Conservation (phyloP, 805 yeast species). For the Starmerella floris region DNA sequence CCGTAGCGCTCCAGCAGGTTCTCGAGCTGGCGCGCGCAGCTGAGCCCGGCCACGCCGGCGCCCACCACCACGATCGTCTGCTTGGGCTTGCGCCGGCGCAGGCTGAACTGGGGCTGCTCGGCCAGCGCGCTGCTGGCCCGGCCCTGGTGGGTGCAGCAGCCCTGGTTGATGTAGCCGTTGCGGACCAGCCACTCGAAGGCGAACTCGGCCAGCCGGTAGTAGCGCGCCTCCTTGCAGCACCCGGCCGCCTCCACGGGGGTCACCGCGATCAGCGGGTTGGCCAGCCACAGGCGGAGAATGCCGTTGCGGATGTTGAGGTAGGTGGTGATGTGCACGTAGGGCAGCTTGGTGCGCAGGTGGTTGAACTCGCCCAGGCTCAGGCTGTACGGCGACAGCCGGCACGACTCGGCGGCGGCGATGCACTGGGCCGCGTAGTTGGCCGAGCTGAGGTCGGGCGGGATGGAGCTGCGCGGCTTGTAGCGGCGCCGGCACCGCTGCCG, state of each 20-base stretch:
- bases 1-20: slow-evolving; percentile 37
- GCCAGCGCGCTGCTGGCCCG: slow-evolving; percentile 1
- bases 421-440: slow-evolving; percentile 30
- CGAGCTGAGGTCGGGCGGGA: slow-evolving; percentile 29
- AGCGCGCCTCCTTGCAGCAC: slow-evolving; percentile 30
- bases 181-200: slow-evolving; percentile 34
- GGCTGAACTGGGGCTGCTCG: slow-evolving; percentile 15
- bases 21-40: slow-evolving; percentile 88
- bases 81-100: slow-evolving; percentile 25
- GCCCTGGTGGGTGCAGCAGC: slow-evolving; percentile 23
- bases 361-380: slow-evolving; percentile 29
- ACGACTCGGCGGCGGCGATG: slow-evolving; percentile 31
- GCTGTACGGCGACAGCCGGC: slow-evolving; percentile 30
- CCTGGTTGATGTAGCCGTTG: slow-evolving; percentile 33
- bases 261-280: slow-evolving; percentile 32
- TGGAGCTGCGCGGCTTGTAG: slow-evolving; percentile 30
- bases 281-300: slow-evolving; percentile 31
- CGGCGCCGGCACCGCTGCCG: slow-evolving; percentile 9
- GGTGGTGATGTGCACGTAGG: slow-evolving; percentile 31
- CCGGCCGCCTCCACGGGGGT: slow-evolving; percentile 34
- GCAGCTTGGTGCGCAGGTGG: slow-evolving; percentile 26
- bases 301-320: slow-evolving; percentile 33
- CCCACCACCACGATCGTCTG: slow-evolving; percentile 63
- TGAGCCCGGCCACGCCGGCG: slow-evolving; percentile 94
- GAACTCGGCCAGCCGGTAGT: slow-evolving; percentile 31